Evolutionary conservation across 2,329 filamentous ascomycete species (phyloP), one percentile per base, ranked within the genome.

Genomic region (Xylaria sp.): DNA sequence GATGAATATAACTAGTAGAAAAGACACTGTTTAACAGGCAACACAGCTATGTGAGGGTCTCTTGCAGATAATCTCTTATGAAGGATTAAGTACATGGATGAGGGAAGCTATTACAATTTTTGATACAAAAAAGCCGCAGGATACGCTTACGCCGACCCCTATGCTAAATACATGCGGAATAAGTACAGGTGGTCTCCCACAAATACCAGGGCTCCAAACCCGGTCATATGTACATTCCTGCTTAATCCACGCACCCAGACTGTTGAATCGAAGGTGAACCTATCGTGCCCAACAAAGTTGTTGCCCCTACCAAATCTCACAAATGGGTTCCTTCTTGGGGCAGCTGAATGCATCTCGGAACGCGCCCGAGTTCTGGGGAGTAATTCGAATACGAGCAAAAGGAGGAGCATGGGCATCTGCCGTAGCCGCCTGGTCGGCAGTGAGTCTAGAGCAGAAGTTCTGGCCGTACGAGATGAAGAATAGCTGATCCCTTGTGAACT

Each of bases 381-480:
- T 88, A 8, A 89, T 87, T 73, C 84, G 72, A 32, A 89, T 87
- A 32, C 90, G 84, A 2, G 87, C 86, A 72, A 84, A 84, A 59
- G 86, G 85, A 0, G 90, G 90, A 8, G 89, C 85, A 79, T 92
- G 91, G 0, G 85, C 84, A 75, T 92, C 88, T 0, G 82, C 47
- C 40, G 16, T 35, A 72, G 87, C 87, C 54, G 91, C 85, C 0
- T 83, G 79, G 63, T 82, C 80, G 63, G 86, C 85, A 4, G 86
- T 84, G 1, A 80, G 84, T 80, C 90, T 90, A 44, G 35, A 35
- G 76, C 90, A 92, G 87, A 88, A 91, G 78, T 82, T 86, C 72
- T 88, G 90, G 3, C 82, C 85, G 75, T 87, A 92, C 1, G 85
- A 85, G 35, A 92, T 82, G 74, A 92, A 92, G 80, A 92, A 93